Evolutionary conservation across 306 rosid species (phyloP), one percentile per base, ranked within the genome.

Genomic region (Quercus glauca): DNA sequence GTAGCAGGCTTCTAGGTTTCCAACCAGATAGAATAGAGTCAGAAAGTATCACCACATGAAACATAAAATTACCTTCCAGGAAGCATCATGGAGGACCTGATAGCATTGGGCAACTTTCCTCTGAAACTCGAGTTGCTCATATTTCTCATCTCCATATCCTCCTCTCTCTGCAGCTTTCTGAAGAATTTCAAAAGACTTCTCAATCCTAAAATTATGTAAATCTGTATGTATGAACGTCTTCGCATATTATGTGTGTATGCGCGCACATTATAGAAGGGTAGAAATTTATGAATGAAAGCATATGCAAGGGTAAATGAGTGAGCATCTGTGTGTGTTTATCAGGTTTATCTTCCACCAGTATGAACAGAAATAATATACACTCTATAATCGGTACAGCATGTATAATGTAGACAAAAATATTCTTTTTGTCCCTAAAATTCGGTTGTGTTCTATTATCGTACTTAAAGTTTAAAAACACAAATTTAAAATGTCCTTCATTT

Each of bases 141-240:
- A 95, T 84, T 96, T 88, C 89, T 95, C 99, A 82, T 76, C 87
- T 78, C 99, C 99, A 76, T 95, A 93, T 20, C 94, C 98, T 78
- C 94, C 97, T 88, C 99, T 90, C 76, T 93, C 93, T 4, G 96
- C 83, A 67, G 99, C 99, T 88, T 88, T 90, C 99, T 95, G 91
- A 85, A 53, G 77, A 75, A 61, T n/a, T 70, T 74, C 35, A 23
- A 61, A 59, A 43, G 70, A 17, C 70, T 49, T 53, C 37, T 72
- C 76, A 72, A 60, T 41, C 11, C 59, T 55, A 51, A 17, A 71
- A 61, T 12, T 29, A 67, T 33, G 52, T 3, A 67, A 31, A 21
- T 33, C 51, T 33, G 14, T 29, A 20, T 33, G 23, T 6, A 67
- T 33, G 72, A 18, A 64, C 6, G 6, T 29, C 15, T 63, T 12